Base-by-base conservation (phyloP, 2,329 filamentous ascomycete species). In the Berkeleyomyces basicola region DNA sequence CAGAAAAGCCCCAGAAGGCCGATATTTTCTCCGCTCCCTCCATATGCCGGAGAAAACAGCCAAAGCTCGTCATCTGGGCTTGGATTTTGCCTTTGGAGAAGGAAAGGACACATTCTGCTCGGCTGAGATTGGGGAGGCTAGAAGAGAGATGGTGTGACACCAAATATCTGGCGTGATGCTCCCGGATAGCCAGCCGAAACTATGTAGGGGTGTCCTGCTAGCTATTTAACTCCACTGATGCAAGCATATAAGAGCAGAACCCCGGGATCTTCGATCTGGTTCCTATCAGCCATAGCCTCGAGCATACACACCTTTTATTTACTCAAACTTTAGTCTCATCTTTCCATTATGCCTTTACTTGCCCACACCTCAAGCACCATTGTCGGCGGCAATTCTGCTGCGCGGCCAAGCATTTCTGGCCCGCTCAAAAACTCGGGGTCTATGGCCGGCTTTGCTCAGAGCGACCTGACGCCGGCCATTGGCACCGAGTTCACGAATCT, bases 381-480 rank as follows among this genome's bases (percentile, higher is more conserved):
- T 9, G 4, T 64, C 14, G 63, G 63, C 4, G 63, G 63, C n/a
- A 62, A 64, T n/a, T 55, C 60, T 39, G 40, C 16, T 40, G 46
- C 63, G 10, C 60, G 40, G 43, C 63, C 63, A n/a, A 47, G 46
- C 33, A 55, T 60, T n/a, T 11, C 53, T 14, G 42, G 23, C 31
- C 72, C 72, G 1, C 63, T 74, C 11, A 71, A 70, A 64, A 68
- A 69, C 23, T 73, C 70, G 3, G 75, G 76, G 1, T 70, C 69
- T 3, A 69, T 79, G 0, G 74, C 78, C 44, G 67, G 71, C 37
- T 79, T 76, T 66, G 67, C 75, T 43, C 74, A 72, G 3, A 75
- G 76, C 59, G 79, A 82, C 61, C 70, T 77, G 4, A 82, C 80
- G 0, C 80, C 80, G 0, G 73, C 77, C 16, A 82, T 83, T 51